Evolutionary conservation across 345 rosid species (phyloP), one percentile per base, ranked within the genome.

Genomic region (Murraya koenigii): DNA sequence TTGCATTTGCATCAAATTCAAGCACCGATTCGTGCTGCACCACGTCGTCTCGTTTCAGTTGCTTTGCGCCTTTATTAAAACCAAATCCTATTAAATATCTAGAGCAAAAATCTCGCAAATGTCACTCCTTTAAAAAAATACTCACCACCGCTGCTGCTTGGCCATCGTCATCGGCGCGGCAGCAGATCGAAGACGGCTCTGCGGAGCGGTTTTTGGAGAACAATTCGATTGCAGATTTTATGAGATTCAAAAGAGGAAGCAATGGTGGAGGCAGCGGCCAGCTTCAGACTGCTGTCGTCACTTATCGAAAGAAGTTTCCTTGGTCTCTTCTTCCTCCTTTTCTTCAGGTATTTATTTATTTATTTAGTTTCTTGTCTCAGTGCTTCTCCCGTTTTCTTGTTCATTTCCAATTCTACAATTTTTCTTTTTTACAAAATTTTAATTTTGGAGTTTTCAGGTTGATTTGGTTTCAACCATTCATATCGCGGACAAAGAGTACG

Each of bases 391-490:
- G 22, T 17, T 52, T 52, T 17, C 56, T 52, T 52, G 7, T 52
- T 52, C 49, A 44, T 44, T 52, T 17, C 56, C 22, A 52, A 49
- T 5, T 52, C 17, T 52, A 52, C 22, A 10, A 25, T 14, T 1
- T 47, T 39, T 41, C 19, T 38, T 62, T 30, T 5, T 30, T 30
- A 30, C 22, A 58, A 7, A 28, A 20, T 55, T 28, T 8, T 55
- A 44, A 14, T 28, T 25, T 30, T 58, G 44, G 20, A 58, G n/a
- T 56, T 72, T 80, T 84, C 81, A 96, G 99, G 95, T 93, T 77
- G 97, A 96, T 91, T 92, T 94, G 88, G 94, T 94, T 56, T 96
- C 98, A 28, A 88, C 98, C 1, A 90, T 96, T 84, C 99, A 96
- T 81, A 91, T 94, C 68, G 99, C 94, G 2, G 98, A 96, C 82